phyloP scores from a whole-genome alignment of 2,329 filamentous ascomycete species.

The Parasarocladium wereldwijsianum region DNA sequence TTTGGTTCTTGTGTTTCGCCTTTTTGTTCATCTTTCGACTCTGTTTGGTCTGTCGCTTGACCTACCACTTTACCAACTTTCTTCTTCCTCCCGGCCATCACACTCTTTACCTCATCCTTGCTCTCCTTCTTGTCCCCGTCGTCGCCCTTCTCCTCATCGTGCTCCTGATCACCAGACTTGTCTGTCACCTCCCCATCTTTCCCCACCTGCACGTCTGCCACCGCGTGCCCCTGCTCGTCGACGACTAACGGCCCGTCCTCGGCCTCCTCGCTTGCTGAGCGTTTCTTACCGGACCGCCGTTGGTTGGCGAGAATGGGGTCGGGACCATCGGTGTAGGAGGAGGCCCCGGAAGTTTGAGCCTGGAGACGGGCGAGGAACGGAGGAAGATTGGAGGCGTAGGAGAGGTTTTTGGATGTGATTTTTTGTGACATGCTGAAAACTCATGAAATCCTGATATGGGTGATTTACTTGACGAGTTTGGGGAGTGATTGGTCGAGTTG shows the following conservation, averaged over 20 bases:
- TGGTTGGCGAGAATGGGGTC: slow-evolving; percentile 32
- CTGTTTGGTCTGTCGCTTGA: slow-evolving; percentile 15
- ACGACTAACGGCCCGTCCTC: slow-evolving; percentile 66
- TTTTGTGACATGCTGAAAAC: slow-evolving; percentile 32
- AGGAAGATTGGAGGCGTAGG: slow-evolving; percentile 45
- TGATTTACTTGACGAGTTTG: too few species aligned
- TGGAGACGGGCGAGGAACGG: slow-evolving; percentile 45
- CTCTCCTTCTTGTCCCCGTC: slow-evolving; percentile 10
- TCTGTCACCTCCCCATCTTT: slow-evolving; percentile 26
- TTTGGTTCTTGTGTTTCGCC: slow-evolving; percentile 13
- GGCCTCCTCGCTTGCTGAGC: slow-evolving; percentile 51
- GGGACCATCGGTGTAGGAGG: slow-evolving; percentile 32
- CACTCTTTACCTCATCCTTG: slow-evolving; percentile 1
- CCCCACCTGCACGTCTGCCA: slow-evolving; percentile 29
- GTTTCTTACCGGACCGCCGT: slow-evolving; percentile 35
- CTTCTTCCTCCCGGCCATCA: slow-evolving; percentile 8
- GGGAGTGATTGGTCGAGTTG: too few species aligned
- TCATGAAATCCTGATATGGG: too few species aligned
- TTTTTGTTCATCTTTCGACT: slow-evolving; percentile 6
- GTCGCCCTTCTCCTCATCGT: background rate
- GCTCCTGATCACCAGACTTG: background rate
- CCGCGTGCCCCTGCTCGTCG: slow-evolving; percentile 55
- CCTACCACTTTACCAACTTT: slow-evolving; percentile 17
- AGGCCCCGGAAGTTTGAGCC: slow-evolving; percentile 32
- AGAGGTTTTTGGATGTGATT: slow-evolving; percentile 57